Evolutionary conservation across 148 eudicot species (phyloP).

Genomic region (Persicaria tinctoria): DNA sequence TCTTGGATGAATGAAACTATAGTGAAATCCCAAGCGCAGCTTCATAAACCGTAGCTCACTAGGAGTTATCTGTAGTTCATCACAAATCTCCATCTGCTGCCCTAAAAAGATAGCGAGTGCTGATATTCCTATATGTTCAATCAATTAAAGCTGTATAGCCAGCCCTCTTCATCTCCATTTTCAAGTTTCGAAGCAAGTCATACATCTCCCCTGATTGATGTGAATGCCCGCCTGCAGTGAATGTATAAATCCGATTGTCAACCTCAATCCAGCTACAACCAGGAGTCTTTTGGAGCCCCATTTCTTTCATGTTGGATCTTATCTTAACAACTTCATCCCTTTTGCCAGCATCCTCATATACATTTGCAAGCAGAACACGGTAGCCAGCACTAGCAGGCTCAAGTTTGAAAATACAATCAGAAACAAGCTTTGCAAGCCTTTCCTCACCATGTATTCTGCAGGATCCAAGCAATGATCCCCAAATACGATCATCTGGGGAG

Average conservation of each 20-base stretch:
- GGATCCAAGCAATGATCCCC: slow-evolving; percentile 86
- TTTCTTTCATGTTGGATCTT: slow-evolving; percentile 32
- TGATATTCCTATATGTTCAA: neutral
- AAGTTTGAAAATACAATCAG: slow-evolving; percentile 31
- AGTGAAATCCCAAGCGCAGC: too few species aligned
- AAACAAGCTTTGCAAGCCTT: slow-evolving; percentile 35
- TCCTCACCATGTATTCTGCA: slow-evolving; percentile 69
- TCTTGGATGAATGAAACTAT: too few species aligned
- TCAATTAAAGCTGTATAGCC: slow-evolving; percentile 27
- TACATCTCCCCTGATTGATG: slow-evolving; percentile 24
- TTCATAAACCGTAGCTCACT: too few species aligned
- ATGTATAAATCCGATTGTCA: slow-evolving; percentile 23
- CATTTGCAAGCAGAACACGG: slow-evolving; percentile 41
- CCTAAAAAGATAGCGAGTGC: neutral
- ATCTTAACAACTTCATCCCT: slow-evolving; percentile 23
- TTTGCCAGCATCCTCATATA: slow-evolving; percentile 30
- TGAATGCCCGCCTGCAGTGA: slow-evolving; percentile 30
- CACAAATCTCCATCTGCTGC: neutral
- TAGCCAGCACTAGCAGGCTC: slow-evolving; percentile 35
- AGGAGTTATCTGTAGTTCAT: neutral
- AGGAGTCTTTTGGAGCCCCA: slow-evolving; percentile 15
- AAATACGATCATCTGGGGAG: slow-evolving; percentile 52
- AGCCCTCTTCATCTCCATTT: slow-evolving; percentile 20
- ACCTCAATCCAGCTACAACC: slow-evolving; percentile 39
- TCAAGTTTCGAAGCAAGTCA: slow-evolving; percentile 25